A percentile compares a stretch with the other conserved stretches of the same genome.
phyloP scores from a whole-genome alignment of 305 asterid species.

The Rubia peregrina region DNA sequence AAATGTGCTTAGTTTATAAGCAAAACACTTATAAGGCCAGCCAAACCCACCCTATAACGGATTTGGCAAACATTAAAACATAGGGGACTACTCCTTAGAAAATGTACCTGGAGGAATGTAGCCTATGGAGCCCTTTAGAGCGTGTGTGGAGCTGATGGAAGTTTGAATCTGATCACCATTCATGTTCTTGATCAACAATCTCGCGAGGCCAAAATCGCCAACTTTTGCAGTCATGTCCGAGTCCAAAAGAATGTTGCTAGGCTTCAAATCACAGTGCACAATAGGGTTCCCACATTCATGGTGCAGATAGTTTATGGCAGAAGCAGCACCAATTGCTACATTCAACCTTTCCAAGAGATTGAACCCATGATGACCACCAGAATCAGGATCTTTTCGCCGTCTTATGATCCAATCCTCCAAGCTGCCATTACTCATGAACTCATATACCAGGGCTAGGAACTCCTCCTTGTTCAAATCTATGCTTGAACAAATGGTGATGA shows the following conservation, averaged over 20 bases:
- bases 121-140: constrained; percentile 58
- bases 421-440: constrained; percentile 60
- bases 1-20: no score
- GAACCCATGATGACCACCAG: constrained; percentile 10
- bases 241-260: constrained; percentile 49
- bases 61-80: no score
- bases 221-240: constrained; percentile 49
- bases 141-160: constrained; percentile 34
- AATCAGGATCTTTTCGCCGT: constrained; percentile 24
- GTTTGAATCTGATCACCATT: constrained; percentile 16
- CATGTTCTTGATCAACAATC: constrained; percentile 24
- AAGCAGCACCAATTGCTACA: constrained; percentile 40
- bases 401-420: constrained; percentile 54
- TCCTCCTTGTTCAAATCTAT: constrained; percentile 35
- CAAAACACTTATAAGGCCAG: no score
- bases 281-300: constrained; percentile 35
- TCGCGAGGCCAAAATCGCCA: constrained; percentile 62
- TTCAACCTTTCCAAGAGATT: constrained; percentile 27
- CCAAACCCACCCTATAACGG: no score
- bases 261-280: constrained; percentile 64
- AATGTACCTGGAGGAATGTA: constrained; percentile 69
- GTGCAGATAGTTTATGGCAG: constrained; percentile 54
- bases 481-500: constrained; percentile 45
- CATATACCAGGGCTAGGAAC: constrained; percentile 45
- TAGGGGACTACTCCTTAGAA: no score